Conservation (phyloP, 78 protist genomes). For the Guillardia theta region DNA sequence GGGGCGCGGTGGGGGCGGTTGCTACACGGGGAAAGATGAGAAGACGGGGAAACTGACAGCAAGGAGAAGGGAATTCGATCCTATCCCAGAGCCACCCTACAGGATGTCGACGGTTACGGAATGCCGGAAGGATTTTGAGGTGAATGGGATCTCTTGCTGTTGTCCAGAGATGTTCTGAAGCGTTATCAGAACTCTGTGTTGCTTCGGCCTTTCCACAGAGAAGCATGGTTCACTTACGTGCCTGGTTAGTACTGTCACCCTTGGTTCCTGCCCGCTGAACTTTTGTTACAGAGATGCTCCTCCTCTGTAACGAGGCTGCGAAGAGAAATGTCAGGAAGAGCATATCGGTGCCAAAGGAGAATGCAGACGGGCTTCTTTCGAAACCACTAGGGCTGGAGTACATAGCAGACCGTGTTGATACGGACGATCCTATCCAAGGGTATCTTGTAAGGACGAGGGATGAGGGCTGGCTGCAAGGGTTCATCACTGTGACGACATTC, state of each 20-base stretch:
- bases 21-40: neutral
- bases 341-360: neutral
- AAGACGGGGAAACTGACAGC: neutral
- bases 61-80: neutral
- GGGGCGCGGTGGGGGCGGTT: neutral
- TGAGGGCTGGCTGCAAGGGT: conserved; percentile 51
- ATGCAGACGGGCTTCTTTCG: neutral
- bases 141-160: neutral
- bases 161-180: neutral
- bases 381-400: conserved; percentile 51
- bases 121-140: neutral
- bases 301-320: conserved; percentile 33
- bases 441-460: neutral
- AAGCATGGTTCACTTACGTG: neutral
- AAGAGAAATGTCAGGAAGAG: neutral
- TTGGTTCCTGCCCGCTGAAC: no score
- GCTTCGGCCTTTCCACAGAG: neutral
- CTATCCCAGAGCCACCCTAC: neutral
- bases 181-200: neutral
- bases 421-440: conserved; percentile 38
- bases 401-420: conserved; percentile 34
- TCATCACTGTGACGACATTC: conserved; percentile 25
- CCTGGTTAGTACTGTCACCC: neutral
- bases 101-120: neutral
- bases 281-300: neutral